phyloP scores from a whole-genome alignment of 192 early-diverging fungal genomes.

The Backusella macrospora region DNA sequence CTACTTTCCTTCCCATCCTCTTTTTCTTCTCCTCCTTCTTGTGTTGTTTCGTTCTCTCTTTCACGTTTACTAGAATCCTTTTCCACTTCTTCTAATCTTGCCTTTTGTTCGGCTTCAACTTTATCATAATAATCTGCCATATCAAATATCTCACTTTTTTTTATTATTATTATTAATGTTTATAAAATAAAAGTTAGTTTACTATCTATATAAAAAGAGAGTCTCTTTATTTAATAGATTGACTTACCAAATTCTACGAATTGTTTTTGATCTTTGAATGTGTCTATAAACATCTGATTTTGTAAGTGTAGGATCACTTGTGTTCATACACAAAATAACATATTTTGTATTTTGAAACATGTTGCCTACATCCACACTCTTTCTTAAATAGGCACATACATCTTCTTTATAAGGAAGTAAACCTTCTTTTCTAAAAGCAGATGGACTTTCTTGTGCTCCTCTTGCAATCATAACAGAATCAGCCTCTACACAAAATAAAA shows the following conservation, averaged over 20 bases:
- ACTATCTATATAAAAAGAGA: not conserved
- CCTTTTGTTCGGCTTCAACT: slow-evolving; percentile 15
- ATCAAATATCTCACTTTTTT: slow-evolving; percentile 28
- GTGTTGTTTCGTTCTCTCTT: not conserved
- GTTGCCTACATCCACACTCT: slow-evolving; percentile 70
- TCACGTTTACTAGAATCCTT: slow-evolving; percentile 5
- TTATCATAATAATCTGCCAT: slow-evolving; percentile 27
- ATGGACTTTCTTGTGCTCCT: slow-evolving; percentile 83
- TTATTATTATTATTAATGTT: too few relatives aligned
- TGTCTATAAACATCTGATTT: slow-evolving; percentile 43
- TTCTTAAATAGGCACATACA: slow-evolving; percentile 67
- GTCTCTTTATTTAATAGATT: not conserved
- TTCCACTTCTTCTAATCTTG: not conserved
- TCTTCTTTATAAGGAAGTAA: slow-evolving; percentile 55
- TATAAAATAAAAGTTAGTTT: not conserved
- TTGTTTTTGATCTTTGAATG: slow-evolving; percentile 53
- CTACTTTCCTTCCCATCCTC: not conserved
- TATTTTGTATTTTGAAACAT: slow-evolving; percentile 90
- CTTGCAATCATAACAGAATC: slow-evolving; percentile 91
- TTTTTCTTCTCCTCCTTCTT: not conserved
- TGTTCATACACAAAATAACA: slow-evolving; percentile 84
- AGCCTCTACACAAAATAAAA: slow-evolving; percentile 28
- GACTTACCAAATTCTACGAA: slow-evolving; percentile 58
- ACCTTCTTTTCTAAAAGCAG: slow-evolving; percentile 80
- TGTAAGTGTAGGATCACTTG: slow-evolving; percentile 55